Percentiles rank a stretch among this genome's conserved stretches.
Conservation (phyloP, 1,139 yeast genomes). For the Tardiomyces digboiensis region DNA sequence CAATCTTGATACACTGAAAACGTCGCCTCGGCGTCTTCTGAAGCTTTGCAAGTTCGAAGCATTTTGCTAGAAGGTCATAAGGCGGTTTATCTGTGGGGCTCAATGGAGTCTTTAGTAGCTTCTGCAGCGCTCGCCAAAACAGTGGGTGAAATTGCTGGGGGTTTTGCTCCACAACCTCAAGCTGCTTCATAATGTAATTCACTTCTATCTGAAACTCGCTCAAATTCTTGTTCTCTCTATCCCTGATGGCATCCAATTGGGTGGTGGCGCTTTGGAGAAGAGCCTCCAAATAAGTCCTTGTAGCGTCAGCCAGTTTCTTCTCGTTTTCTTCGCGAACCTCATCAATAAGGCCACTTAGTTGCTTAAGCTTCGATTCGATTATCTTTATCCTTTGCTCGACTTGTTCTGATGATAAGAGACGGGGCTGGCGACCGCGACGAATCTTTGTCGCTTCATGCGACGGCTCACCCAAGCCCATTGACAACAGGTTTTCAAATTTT, state of each 20-base stretch:
- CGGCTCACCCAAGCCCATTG: too few species aligned
- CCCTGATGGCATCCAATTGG: neutral
- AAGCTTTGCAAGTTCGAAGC: conserved; percentile 17
- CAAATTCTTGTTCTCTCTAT: neutral
- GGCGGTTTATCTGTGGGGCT: conserved; percentile 12
- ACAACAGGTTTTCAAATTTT: too few species aligned
- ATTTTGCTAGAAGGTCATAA: conserved; percentile 11
- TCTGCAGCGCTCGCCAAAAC: conserved; percentile 9
- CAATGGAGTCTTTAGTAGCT: conserved; percentile 4
- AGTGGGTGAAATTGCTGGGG: conserved; percentile 3
- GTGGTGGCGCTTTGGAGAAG: neutral
- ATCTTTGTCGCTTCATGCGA: too few species aligned
- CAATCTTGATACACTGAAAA: conserved; percentile 13
- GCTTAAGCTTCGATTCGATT: neutral
- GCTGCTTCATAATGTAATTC: conserved; percentile 2
- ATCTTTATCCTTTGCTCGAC: neutral
- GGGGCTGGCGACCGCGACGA: neutral
- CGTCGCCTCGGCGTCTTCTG: conserved; percentile 9
- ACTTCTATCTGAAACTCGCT: neutral
- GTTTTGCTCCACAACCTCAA: conserved; percentile 5
- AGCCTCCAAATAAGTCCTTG: neutral
- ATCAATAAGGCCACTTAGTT: neutral
- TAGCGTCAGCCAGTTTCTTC: neutral
- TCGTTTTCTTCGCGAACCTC: neutral
- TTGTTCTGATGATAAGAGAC: neutral